Evolutionary conservation across 225 moss, liverwort and hornwort species (phyloP).

Genomic region (Asterella californica): DNA sequence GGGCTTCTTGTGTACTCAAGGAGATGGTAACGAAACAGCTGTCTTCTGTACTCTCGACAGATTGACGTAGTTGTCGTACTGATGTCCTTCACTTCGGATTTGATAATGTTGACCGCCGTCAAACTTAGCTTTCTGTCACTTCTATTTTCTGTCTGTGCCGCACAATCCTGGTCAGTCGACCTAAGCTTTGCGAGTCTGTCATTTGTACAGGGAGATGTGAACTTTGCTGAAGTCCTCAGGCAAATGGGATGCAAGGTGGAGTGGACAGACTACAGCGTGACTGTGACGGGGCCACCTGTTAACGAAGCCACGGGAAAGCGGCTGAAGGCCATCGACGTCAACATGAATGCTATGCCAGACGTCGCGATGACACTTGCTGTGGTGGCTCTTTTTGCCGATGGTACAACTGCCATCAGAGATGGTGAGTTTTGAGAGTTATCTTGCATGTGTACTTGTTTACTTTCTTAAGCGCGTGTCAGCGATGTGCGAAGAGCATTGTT

Average conservation of each 20-base stretch:
- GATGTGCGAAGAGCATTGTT: not conserved
- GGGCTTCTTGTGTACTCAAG: not conserved
- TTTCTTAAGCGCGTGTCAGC: not conserved
- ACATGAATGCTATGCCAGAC: constrained; percentile 97
- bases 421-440: constrained; percentile 40
- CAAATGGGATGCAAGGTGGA: constrained; percentile 85
- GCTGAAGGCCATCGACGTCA: constrained; percentile 82
- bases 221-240: constrained; percentile 68
- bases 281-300: constrained; percentile 64
- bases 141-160: not conserved
- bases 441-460: not conserved
- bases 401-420: constrained; percentile 76
- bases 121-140: not conserved
- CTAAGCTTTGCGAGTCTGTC: not conserved
- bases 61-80: not conserved
- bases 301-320: constrained; percentile 56
- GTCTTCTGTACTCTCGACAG: not conserved
- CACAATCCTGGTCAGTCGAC: not conserved
- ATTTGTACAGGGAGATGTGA: constrained; percentile 74
- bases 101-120: not conserved
- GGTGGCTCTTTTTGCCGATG: constrained; percentile 74
- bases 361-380: constrained; percentile 99
- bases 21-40: not conserved
- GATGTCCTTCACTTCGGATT: not conserved
- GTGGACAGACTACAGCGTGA: constrained; percentile 72